Evolutionary conservation across 805 yeast genomes (phyloP).

Genomic region (Metschnikowia anglica): DNA sequence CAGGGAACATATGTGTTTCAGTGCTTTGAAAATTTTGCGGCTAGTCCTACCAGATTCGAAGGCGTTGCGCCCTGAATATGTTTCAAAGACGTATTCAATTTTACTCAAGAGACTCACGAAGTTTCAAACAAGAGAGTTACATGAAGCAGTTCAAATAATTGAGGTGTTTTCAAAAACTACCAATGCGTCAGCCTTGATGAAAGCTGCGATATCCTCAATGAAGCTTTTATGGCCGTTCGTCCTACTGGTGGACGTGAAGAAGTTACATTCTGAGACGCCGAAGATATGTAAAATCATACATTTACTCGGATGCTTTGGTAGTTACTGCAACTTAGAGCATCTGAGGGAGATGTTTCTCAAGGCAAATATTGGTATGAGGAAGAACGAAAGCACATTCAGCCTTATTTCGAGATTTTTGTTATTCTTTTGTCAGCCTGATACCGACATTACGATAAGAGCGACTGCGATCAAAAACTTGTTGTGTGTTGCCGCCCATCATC

Average conservation of each 20-base stretch:
- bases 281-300: conserved; percentile 53
- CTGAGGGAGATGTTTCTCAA: conserved; percentile 39
- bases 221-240: conserved; percentile 49
- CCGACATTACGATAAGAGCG: conserved; percentile 39
- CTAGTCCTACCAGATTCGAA: conserved; percentile 44
- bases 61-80: conserved; percentile 51
- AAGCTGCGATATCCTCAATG: conserved; percentile 65
- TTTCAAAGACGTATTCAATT: conserved; percentile 48
- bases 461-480: conserved; percentile 59
- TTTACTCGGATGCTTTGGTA: conserved; percentile 69
- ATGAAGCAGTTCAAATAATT: conserved; percentile 71
- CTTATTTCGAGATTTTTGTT: conserved; percentile 59
- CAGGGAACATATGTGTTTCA: conserved; percentile 43
- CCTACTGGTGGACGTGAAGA: conserved; percentile 20
- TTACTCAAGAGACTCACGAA: conserved; percentile 59
- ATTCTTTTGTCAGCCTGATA: conserved; percentile 44
- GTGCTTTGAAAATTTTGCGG: conserved; percentile 55
- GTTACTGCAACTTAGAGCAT: conserved; percentile 60
- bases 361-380: conserved; percentile 42
- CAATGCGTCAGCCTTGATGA: conserved; percentile 49
- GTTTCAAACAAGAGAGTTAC: conserved; percentile 57
- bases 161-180: conserved; percentile 54
- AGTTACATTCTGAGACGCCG: conserved; percentile 28
- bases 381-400: conserved; percentile 56
- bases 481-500: conserved; percentile 58